phyloP scores from a whole-genome alignment of 2,329 filamentous ascomycete species.

The Nemania sp. region DNA sequence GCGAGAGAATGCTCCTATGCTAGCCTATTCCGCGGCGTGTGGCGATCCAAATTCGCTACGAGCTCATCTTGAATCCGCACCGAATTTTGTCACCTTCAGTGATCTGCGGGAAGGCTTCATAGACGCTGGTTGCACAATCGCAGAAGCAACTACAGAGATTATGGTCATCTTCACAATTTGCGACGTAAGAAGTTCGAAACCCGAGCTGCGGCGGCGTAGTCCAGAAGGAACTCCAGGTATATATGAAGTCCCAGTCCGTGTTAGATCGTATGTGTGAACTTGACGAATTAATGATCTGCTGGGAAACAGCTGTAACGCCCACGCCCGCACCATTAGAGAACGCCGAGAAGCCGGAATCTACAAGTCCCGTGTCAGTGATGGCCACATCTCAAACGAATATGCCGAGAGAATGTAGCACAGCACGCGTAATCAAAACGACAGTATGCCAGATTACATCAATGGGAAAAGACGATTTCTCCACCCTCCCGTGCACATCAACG shows the following conservation, averaged over 20 bases:
- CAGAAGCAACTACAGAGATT: constrained; percentile 42
- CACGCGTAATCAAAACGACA: constrained; percentile 8
- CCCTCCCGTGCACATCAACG: constrained; percentile 33
- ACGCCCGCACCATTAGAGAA: constrained; percentile 10
- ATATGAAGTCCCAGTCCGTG: background rate
- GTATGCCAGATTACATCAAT: constrained; percentile 9
- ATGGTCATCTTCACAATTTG: constrained; percentile 41
- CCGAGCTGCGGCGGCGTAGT: constrained; percentile 32
- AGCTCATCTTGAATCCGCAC: constrained; percentile 46
- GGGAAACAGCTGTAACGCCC: constrained; percentile 9
- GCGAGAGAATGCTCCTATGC: constrained; percentile 41
- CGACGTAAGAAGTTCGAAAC: constrained; percentile 26
- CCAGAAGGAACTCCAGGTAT: constrained; percentile 32
- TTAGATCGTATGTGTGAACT: background rate
- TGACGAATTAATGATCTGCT: background rate
- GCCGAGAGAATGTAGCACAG: constrained; percentile 10
- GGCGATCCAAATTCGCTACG: constrained; percentile 47
- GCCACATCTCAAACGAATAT: constrained; percentile 6
- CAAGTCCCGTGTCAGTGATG: constrained; percentile 10
- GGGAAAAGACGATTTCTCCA: constrained; percentile 5
- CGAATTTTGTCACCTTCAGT: constrained; percentile 34
- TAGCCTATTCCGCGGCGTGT: constrained; percentile 49
- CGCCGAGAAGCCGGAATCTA: background rate
- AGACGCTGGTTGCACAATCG: constrained; percentile 42
- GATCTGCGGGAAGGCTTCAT: constrained; percentile 46